Evolutionary conservation across 2,329 filamentous ascomycete species (phyloP).

Genomic region (Penicillium crustosum): DNA sequence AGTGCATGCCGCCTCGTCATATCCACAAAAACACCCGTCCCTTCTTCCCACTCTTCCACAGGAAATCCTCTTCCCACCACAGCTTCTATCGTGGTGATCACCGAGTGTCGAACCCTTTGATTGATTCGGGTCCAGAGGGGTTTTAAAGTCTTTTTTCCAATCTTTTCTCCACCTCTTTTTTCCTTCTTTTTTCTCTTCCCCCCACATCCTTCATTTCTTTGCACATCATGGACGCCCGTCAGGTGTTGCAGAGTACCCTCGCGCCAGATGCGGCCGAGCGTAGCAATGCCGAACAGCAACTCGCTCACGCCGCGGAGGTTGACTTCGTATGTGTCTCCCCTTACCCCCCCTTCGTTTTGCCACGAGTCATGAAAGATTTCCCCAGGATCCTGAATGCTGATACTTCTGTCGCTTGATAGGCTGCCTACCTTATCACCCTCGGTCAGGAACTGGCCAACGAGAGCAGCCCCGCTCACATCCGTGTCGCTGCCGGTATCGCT

Average conservation of each 20-base stretch:
- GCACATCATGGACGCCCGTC: conserved; percentile 88
- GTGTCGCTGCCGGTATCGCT: conserved; percentile 91
- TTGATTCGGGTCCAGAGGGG: conserved; percentile 19
- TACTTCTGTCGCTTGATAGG: conserved; percentile 53
- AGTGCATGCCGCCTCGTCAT: conserved; percentile 41
- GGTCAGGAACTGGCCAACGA: conserved; percentile 95
- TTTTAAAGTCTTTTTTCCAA: conserved; percentile 19
- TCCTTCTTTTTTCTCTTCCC: conserved; percentile 16
- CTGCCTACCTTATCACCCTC: conserved; percentile 87
- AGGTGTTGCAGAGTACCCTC: conserved; percentile 95
- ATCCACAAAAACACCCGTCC: conserved; percentile 42
- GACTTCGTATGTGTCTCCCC: conserved; percentile 74
- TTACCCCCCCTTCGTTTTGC: conserved; percentile 31
- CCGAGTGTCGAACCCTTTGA: conserved; percentile 17
- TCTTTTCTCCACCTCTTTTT: conserved; percentile 22
- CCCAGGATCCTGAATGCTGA: conserved; percentile 24
- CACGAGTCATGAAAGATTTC: conserved; percentile 9
- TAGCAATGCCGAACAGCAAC: conserved; percentile 89
- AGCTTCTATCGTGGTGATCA: conserved; percentile 21
- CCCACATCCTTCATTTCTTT: conserved; percentile 25
- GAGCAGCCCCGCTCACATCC: conserved; percentile 74
- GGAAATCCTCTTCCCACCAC: conserved; percentile 18
- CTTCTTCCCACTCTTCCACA: conserved; percentile 28
- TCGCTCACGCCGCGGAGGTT: conserved; percentile 84
- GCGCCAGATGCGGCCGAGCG: conserved; percentile 88